phyloP scores from a whole-genome alignment of 805 yeast genomes.

The Schwanniomyces polymorphus region DNA sequence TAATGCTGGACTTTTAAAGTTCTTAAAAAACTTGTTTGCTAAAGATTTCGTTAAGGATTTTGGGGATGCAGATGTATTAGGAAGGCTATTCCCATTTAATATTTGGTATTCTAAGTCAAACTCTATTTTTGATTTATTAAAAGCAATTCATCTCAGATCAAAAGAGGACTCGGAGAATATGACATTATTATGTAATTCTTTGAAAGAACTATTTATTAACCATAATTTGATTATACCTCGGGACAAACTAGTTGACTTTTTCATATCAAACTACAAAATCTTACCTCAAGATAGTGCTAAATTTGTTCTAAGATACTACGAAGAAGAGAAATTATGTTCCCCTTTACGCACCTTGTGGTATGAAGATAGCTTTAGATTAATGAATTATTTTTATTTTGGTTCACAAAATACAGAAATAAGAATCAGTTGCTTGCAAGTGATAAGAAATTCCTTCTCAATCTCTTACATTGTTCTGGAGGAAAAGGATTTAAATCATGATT shows the following conservation, averaged over 20 bases:
- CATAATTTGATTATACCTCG: constrained; percentile 42
- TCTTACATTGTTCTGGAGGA: constrained; percentile 31
- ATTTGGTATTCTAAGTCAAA: constrained; percentile 39
- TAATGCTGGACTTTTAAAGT: constrained; percentile 39
- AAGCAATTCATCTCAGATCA: constrained; percentile 18
- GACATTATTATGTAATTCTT: constrained; percentile 33
- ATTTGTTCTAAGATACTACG: constrained; percentile 49
- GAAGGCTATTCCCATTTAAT: constrained; percentile 35
- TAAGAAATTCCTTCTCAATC: constrained; percentile 35
- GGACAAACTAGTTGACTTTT: constrained; percentile 41
- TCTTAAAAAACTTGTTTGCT: constrained; percentile 39
- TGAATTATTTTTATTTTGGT: constrained; percentile 44
- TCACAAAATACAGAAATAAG: constrained; percentile 19
- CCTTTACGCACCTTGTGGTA: constrained; percentile 54
- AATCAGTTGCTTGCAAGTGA: constrained; percentile 28
- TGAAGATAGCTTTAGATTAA: constrained; percentile 41
- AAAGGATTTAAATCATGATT: constrained; percentile 26
- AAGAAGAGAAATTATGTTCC: constrained; percentile 52
- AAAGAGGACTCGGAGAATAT: constrained; percentile 30
- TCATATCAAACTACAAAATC: constrained; percentile 33
- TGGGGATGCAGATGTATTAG: constrained; percentile 12
- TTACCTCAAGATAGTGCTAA: constrained; percentile 38
- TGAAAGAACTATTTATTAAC: constrained; percentile 29
- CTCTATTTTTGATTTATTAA: constrained; percentile 43
- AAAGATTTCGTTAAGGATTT: constrained; percentile 19